phyloP scores from a whole-genome alignment of 768 basidiomycete genomes.

The Lactarius hengduanensis region DNA sequence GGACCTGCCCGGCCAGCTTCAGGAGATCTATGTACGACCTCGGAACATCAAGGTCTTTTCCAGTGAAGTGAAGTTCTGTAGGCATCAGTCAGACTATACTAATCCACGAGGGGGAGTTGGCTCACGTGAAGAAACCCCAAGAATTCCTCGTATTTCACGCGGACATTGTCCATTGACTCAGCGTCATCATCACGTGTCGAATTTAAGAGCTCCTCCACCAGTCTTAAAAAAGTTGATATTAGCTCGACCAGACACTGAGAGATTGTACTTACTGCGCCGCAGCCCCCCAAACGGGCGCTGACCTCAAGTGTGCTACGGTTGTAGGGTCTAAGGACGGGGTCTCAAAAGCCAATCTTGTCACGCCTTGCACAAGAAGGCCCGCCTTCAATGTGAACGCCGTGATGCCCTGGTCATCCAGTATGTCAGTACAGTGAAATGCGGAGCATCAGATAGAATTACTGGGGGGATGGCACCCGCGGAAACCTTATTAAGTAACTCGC shows the following conservation, averaged over 20 bases:
- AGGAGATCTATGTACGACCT: slow-evolving; percentile 21
- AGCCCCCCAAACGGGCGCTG: slow-evolving; percentile 19
- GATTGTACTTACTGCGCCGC: slow-evolving; percentile 15
- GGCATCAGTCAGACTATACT: slow-evolving; percentile 12
- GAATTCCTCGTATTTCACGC: slow-evolving; percentile 18
- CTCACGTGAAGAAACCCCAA: slow-evolving; percentile 17
- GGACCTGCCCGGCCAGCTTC: slow-evolving; percentile 22
- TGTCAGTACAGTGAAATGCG: not conserved
- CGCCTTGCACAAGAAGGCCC: slow-evolving; percentile 22
- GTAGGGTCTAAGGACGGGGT: not conserved
- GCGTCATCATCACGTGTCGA: slow-evolving; percentile 4
- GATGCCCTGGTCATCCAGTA: slow-evolving; percentile 4
- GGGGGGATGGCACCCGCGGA: not conserved
- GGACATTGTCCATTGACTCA: slow-evolving; percentile 1
- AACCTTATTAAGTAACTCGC: slow-evolving; percentile 14
- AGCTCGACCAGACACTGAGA: not conserved
- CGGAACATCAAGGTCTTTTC: slow-evolving; percentile 12
- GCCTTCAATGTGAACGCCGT: slow-evolving; percentile 10
- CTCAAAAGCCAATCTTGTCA: slow-evolving; percentile 5
- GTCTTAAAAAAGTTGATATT: not conserved
- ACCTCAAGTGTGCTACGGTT: slow-evolving; percentile 19
- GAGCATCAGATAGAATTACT: not conserved
- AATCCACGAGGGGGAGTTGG: not conserved
- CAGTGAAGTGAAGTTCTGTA: slow-evolving; percentile 21
- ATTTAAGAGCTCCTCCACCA: slow-evolving; percentile 16